These are phyloP conservation scores for Oropetium thomaeum DNA, from an alignment of 176 grass and related monocot species.

Conservation along the genomic window DNA sequence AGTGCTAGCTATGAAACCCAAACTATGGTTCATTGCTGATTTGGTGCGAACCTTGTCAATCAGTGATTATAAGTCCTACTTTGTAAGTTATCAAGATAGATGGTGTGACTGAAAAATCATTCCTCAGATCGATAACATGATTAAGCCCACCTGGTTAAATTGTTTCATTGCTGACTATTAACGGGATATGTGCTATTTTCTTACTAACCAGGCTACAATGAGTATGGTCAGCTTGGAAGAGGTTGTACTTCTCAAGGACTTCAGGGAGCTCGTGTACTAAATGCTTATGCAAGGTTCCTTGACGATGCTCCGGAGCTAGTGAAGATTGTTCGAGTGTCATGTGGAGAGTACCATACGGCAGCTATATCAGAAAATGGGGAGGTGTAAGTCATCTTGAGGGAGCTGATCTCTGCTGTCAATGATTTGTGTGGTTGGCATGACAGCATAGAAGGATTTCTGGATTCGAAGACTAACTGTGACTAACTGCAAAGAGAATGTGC, in stretches of 20 bases:
- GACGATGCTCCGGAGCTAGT: slow-evolving; percentile 88
- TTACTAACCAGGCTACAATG: slow-evolving; percentile 98
- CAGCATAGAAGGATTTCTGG: slow-evolving; percentile 30
- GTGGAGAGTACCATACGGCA: slow-evolving; percentile 95
- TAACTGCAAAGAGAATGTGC: slow-evolving; percentile 11
- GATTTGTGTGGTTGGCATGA: slow-evolving; percentile 42
- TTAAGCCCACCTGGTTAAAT: slow-evolving; percentile 5
- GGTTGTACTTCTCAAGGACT: slow-evolving; percentile 91
- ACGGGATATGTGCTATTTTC: slow-evolving; percentile 43
- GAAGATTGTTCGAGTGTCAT: slow-evolving; percentile 79
- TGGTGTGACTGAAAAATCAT: slow-evolving; percentile 17
- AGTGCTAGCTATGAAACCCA: neutral
- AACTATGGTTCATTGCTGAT: slow-evolving; percentile 21
- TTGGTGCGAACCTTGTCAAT: slow-evolving; percentile 25
- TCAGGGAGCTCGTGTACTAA: slow-evolving; percentile 79
- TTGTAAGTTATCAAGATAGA: slow-evolving; percentile 17
- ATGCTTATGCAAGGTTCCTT: slow-evolving; percentile 86
- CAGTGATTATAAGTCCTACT: slow-evolving; percentile 1
- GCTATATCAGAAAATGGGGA: slow-evolving; percentile 89
- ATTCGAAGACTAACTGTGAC: slow-evolving; percentile 19
- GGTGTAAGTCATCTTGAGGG: slow-evolving; percentile 86
- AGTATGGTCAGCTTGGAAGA: slow-evolving; percentile 97
- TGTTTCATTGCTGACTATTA: slow-evolving; percentile 32
- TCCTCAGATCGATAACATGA: slow-evolving; percentile 7
- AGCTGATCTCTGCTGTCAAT: slow-evolving; percentile 50